Base-by-base conservation (phyloP, 495 filamentous ascomycete species). In the Penicillium roqueforti region DNA sequence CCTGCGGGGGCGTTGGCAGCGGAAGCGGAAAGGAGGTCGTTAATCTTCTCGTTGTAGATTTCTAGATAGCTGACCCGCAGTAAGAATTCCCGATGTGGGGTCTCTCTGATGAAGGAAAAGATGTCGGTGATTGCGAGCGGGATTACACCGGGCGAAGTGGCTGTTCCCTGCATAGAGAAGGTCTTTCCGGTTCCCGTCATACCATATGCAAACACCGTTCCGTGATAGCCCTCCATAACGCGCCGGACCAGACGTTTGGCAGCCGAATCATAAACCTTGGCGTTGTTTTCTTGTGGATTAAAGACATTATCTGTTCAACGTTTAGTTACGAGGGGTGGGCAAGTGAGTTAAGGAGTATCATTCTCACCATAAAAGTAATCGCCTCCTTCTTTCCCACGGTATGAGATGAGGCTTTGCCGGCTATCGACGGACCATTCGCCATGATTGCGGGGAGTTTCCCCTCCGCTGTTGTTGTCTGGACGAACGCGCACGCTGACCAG, bases 121-220 rank as follows among this genome's bases (percentile, higher is more conserved):
- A 98, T 98, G 63, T 98, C 93, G 44, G 92, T 97, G 60, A 98
- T 97, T 48, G 93, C 93, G 20, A 98, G 78, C 9, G 93, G 93
- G 44, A 98, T 98, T 28, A 98, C 93, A 68, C 93, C 93, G 3
- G 93, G 93, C n/a, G 88, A 95, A 4, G 88, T 90, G 44, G 93
- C 91, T 22, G 93, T 98, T 54, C 93, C 93, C 70, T 98, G 93
- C 93, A 98, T 98, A 41, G 92, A 96, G 60, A 97, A 98, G 9
- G 93, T 98, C 70, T 98, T 98, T 39, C 93, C 93, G 3, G 93
- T 98, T 37, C 93, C 93, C 20, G 93, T 98, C 95, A 97, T 97
- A 63, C 93, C 93, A 71, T 98, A 98, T 18, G 93, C 93, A 63
- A 98, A 98, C 14, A 98, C 93, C 1, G 93, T 98, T 51, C 92